Conservation (phyloP, 768 basidiomycete genomes). For the Tricholoma flavovirens region DNA sequence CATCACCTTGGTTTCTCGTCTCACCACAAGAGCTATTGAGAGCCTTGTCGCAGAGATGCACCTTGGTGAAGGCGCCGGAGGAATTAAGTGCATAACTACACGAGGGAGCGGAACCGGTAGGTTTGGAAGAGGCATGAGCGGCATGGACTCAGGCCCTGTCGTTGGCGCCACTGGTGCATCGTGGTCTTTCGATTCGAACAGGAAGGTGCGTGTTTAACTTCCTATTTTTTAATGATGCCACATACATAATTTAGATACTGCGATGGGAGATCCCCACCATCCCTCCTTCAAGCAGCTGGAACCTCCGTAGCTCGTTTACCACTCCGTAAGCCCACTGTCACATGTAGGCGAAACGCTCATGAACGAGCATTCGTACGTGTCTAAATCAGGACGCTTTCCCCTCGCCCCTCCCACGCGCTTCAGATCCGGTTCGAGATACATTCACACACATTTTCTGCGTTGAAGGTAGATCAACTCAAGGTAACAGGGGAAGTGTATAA, state of each 20-base stretch:
- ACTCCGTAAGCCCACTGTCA: conserved; percentile 3
- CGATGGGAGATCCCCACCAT: conserved; percentile 74
- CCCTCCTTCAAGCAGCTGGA: conserved; percentile 63
- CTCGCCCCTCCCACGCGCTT: conserved; percentile 71
- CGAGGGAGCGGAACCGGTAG: conserved; percentile 37
- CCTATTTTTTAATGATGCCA: not conserved
- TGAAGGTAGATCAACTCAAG: conserved; percentile 84
- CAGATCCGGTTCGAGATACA: conserved; percentile 68
- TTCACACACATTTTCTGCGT: conserved; percentile 66
- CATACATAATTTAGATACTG: conserved; percentile 43
- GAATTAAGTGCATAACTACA: conserved; percentile 66
- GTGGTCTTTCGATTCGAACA: conserved; percentile 76
- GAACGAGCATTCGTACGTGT: not conserved
- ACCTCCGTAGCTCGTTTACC: conserved; percentile 71
- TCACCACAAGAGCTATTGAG: conserved; percentile 62
- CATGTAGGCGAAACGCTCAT: not conserved
- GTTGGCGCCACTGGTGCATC: conserved; percentile 41
- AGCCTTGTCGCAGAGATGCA: conserved; percentile 65
- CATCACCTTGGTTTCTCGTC: conserved; percentile 56
- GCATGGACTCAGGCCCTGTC: conserved; percentile 9
- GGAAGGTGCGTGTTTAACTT: conserved; percentile 37
- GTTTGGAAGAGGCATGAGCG: conserved; percentile 17
- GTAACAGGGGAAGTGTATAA: conserved; percentile 78
- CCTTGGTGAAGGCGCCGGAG: conserved; percentile 68
- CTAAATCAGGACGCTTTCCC: conserved; percentile 27